Conservation (phyloP, 2,329 filamentous ascomycete species). For the Diaporthe batatas region DNA sequence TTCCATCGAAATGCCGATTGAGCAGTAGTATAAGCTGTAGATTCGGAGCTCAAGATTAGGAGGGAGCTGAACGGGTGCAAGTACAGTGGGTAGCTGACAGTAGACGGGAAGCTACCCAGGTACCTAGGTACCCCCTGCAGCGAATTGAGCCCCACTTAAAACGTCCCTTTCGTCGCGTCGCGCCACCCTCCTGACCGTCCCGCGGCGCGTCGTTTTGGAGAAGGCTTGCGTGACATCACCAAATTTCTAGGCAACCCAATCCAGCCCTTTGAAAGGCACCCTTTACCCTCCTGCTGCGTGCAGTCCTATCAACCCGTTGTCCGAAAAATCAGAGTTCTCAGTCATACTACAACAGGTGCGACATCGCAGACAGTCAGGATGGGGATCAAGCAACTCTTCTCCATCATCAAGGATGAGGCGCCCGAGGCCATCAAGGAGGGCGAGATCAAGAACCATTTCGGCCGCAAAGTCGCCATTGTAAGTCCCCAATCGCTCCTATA, state of each 20-base stretch:
- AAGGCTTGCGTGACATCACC: slow-evolving; percentile 46
- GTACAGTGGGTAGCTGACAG: neutral
- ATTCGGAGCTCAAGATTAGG: neutral
- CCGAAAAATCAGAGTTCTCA: neutral
- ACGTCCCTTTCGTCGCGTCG: slow-evolving; percentile 32
- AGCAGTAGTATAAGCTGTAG: neutral
- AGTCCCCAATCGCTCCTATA: slow-evolving; percentile 52
- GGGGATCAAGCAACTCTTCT: slow-evolving; percentile 81
- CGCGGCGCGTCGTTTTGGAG: slow-evolving; percentile 39
- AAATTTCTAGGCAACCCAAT: slow-evolving; percentile 19
- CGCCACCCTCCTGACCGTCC: slow-evolving; percentile 35
- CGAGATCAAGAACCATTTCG: slow-evolving; percentile 99
- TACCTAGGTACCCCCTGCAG: too few species aligned
- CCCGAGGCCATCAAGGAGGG: slow-evolving; percentile 96
- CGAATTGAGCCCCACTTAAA: slow-evolving; percentile 17
- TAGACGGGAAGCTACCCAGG: neutral
- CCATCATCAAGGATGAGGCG: slow-evolving; percentile 90
- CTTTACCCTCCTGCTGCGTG: neutral
- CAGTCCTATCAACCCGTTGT: neutral
- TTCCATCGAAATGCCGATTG: neutral
- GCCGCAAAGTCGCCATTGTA: slow-evolving; percentile 97
- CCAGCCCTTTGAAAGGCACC: neutral
- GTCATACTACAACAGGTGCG: neutral
- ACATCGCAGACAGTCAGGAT: slow-evolving; percentile 54
- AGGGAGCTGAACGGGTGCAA: neutral